Evolutionary conservation across 2,329 filamentous ascomycete species (phyloP), one percentile per base, ranked within the genome.

Genomic region (Fusarium vanettenii): DNA sequence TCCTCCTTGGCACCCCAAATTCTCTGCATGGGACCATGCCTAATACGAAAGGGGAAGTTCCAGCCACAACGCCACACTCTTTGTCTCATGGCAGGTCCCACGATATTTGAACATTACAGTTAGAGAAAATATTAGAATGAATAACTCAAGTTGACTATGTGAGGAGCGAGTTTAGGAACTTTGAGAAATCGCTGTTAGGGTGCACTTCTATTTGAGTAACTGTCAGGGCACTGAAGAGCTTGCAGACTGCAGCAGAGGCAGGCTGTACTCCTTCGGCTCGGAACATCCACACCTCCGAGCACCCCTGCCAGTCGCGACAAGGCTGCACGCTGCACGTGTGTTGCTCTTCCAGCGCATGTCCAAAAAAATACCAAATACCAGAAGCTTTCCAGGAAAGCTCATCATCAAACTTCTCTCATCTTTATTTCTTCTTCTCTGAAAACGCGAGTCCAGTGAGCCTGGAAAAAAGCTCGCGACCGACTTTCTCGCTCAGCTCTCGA

Each of bases 291-390:
- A 16, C 4, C 64, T 76, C 79, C 71, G 29, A 13, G 10, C 16
- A 68, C 66, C 74, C 74, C 68, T 72, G 73, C 56, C 62, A 62
- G 70, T 73, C 79, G 77, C 79, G 78, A 78, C 78, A 60, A 79
- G 76, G 77, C 76, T 79, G 78, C 74, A 77, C 74, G 77, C 76
- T 79, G 78, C 74, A 77, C 74, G 77, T 78, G 76, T 74, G 71
- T 69, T 67, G 71, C 74, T 76, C 73, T 64, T 67, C 25, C 70
- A 74, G 67, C 67, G 70, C 66, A 76, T 72, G 63, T 74, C 71
- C 74, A 76, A 80, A 76, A 80, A 79, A 59, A 77, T 71, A 73
- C 57, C 71, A 70, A 72, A 68, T 61, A 62, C 52, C 74, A 65
- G 59, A 68, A 74, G 72, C 63, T 68, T 63, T 67, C 60, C 60